phyloP scores from a whole-genome alignment of 345 rosid species.

The Diplotaxis tenuifolia region DNA sequence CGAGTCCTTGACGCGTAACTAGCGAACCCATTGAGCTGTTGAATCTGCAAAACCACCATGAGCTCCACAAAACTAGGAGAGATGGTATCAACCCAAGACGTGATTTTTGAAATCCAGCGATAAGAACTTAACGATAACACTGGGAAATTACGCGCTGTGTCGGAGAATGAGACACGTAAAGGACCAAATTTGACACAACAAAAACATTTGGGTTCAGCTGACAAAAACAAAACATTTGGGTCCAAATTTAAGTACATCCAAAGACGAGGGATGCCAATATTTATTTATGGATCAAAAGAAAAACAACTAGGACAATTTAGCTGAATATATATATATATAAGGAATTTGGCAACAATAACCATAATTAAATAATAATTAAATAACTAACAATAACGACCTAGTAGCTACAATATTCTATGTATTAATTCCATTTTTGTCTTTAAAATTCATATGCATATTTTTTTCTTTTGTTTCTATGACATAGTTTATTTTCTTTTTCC shows the following conservation, averaged over 20 bases:
- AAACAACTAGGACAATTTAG: too few species aligned
- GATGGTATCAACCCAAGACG: background rate
- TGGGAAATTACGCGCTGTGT: conserved; percentile 29
- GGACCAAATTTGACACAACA: background rate
- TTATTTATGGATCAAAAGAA: background rate
- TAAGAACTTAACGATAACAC: background rate
- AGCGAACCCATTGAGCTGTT: conserved; percentile 41
- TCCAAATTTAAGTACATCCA: background rate
- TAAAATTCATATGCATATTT: too few species aligned
- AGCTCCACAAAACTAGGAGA: background rate
- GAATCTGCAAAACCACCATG: conserved; percentile 49
- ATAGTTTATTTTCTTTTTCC: too few species aligned
- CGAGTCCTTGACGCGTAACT: conserved; percentile 18
- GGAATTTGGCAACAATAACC: too few species aligned
- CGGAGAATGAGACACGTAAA: conserved; percentile 45
- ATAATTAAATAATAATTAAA: too few species aligned
- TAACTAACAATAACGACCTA: too few species aligned
- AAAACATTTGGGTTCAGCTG: background rate
- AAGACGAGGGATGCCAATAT: background rate
- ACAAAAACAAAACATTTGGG: background rate
- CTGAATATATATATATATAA: too few species aligned
- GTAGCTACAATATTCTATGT: too few species aligned
- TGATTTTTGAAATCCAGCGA: background rate
- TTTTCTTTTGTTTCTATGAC: too few species aligned
- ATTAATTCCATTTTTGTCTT: too few species aligned